These are phyloP conservation scores for Salix caprea DNA, from an alignment of 345 rosid species.

Conservation along the genomic window DNA sequence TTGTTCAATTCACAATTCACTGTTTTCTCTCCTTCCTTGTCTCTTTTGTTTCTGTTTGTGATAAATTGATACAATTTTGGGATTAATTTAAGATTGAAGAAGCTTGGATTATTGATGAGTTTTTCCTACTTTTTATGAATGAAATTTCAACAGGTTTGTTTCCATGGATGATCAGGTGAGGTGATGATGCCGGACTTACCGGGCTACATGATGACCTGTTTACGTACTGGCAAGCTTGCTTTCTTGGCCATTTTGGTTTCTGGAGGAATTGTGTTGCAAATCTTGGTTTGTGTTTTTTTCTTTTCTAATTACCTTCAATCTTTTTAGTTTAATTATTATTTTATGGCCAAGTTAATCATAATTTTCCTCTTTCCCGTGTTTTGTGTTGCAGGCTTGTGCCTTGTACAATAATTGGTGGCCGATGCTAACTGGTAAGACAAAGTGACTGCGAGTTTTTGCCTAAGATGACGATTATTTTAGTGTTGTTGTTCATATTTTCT, in stretches of 20 bases:
- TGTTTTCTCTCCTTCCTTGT: background rate
- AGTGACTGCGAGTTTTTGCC: conserved; percentile 16
- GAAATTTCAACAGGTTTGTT: background rate
- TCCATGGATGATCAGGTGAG: background rate
- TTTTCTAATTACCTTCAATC: background rate
- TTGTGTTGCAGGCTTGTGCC: conserved; percentile 77
- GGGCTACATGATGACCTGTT: conserved; percentile 64
- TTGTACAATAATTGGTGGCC: conserved; percentile 97
- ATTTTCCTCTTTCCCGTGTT: conserved; percentile 11
- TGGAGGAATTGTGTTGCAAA: conserved; percentile 77
- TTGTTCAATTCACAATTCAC: too few relatives aligned
- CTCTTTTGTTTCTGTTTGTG: background rate
- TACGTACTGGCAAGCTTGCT: conserved; percentile 78
- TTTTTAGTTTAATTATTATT: background rate
- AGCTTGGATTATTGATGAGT: background rate
- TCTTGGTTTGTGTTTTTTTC: conserved; percentile 53
- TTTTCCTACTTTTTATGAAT: background rate
- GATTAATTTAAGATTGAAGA: background rate
- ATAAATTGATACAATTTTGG: background rate
- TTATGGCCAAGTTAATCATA: background rate
- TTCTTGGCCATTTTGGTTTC: conserved; percentile 82
- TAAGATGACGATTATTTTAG: background rate
- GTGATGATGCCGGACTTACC: conserved; percentile 83
- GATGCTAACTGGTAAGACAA: conserved; percentile 63
- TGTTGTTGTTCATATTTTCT: background rate